Conservation (phyloP, 2,329 filamentous ascomycete species). For the Claviceps humidiphila region DNA sequence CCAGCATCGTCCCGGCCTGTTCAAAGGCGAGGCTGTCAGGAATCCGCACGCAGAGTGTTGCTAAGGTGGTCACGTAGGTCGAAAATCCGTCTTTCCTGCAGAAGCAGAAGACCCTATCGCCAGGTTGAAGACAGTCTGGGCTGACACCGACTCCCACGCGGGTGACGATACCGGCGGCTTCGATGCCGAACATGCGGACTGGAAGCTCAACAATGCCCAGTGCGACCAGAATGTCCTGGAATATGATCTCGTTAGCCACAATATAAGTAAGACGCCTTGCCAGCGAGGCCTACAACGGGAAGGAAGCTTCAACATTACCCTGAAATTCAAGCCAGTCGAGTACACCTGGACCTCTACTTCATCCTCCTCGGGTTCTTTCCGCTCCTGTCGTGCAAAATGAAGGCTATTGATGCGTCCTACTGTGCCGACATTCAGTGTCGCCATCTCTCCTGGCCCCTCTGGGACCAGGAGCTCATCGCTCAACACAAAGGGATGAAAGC, state of each 20-base stretch:
- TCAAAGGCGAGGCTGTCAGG: constrained; percentile 16
- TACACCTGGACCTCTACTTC: constrained; percentile 1
- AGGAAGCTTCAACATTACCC: background rate
- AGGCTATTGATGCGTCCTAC: background rate
- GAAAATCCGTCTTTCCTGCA: background rate
- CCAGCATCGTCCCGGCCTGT: constrained; percentile 20
- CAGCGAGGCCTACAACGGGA: too few species aligned
- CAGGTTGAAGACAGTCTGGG: constrained; percentile 11
- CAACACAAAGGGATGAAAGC: background rate
- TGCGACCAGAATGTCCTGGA: constrained; percentile 7
- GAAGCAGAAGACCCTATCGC: constrained; percentile 22
- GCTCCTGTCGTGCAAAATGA: background rate
- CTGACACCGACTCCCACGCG: constrained; percentile 6
- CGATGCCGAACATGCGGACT: constrained; percentile 13
- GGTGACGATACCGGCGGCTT: constrained; percentile 15
- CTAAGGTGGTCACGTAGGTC: background rate
- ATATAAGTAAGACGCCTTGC: too few species aligned
- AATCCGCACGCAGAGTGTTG: background rate
- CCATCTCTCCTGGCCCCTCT: background rate
- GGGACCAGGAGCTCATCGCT: background rate
- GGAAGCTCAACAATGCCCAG: constrained; percentile 1
- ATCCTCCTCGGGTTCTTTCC: background rate
- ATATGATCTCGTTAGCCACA: background rate
- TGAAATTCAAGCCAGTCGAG: constrained; percentile 2
- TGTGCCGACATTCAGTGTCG: background rate